Percentiles rank a stretch among this genome's conserved stretches.
These are phyloP conservation scores for Annulohypoxylon bovei DNA, from an alignment of 495 filamentous ascomycete genomes.

Conservation along the genomic window DNA sequence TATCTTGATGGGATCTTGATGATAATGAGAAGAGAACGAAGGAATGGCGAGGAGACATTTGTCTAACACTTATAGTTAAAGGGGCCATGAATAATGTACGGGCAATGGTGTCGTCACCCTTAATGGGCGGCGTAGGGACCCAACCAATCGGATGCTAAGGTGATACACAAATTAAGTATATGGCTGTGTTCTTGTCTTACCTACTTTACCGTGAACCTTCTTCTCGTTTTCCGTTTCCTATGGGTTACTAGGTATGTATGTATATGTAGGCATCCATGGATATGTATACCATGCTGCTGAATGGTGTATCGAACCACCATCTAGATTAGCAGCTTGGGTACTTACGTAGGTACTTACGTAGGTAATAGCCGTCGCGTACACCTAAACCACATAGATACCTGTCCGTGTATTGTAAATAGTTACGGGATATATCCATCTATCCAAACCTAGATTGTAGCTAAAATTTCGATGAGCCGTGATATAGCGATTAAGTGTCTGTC, in stretches of 20 bases:
- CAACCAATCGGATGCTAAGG: slow-evolving; percentile 30
- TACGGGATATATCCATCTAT: too few species aligned
- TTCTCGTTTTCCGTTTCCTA: background rate
- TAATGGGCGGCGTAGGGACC: slow-evolving; percentile 10
- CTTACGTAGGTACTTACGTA: background rate
- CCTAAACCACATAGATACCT: too few species aligned
- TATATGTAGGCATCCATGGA: too few species aligned
- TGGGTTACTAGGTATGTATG: slow-evolving; percentile 3
- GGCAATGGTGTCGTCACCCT: slow-evolving; percentile 46
- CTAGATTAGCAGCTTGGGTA: too few species aligned
- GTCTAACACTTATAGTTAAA: slow-evolving; percentile 2
- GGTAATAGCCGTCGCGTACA: background rate
- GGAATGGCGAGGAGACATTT: background rate
- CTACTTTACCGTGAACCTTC: slow-evolving; percentile 20
- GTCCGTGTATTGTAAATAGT: too few species aligned
- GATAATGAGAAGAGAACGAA: background rate
- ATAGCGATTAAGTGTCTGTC: too few species aligned
- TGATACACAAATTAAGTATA: slow-evolving; percentile 35
- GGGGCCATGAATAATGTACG: slow-evolving; percentile 18
- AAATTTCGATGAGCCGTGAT: too few species aligned
- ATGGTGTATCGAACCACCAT: too few species aligned
- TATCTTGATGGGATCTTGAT: background rate
- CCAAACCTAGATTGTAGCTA: too few species aligned
- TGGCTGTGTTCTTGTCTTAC: slow-evolving; percentile 6
- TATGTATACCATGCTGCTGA: background rate